Evolutionary conservation across 2,329 filamentous ascomycete genomes (phyloP).

Genomic region (Tolypocladium album): DNA sequence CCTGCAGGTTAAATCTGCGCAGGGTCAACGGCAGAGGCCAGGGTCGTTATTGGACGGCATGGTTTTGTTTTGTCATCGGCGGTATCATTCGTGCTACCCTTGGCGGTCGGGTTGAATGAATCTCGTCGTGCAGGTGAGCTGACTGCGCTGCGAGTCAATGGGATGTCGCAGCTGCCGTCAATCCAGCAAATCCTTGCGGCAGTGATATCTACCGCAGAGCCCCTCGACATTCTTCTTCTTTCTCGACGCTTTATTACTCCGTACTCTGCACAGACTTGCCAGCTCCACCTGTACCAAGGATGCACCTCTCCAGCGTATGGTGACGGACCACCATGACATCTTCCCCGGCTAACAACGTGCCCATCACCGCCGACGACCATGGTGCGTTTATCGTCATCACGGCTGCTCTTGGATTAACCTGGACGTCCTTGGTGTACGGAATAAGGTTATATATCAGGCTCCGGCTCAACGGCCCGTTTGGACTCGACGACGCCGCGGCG

Average conservation of each 20-base stretch:
- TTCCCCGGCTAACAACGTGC: neutral
- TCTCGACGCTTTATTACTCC: neutral
- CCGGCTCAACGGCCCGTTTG: constrained; percentile 6
- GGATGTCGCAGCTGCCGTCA: neutral
- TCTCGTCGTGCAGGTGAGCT: neutral
- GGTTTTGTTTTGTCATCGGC: neutral
- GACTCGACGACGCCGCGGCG: constrained; percentile 6
- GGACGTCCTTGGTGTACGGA: constrained; percentile 6
- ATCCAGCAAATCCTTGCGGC: neutral
- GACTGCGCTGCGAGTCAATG: neutral
- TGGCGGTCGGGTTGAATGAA: neutral
- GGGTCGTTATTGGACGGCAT: neutral
- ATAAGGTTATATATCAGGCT: constrained; percentile 8
- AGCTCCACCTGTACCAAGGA: neutral
- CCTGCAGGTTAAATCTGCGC: neutral
- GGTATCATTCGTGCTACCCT: neutral
- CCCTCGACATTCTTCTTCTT: neutral
- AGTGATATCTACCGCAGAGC: neutral
- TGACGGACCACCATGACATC: neutral
- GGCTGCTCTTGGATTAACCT: constrained; percentile 6
- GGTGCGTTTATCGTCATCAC: constrained; percentile 7
- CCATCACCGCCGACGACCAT: constrained; percentile 5
- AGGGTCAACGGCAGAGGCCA: neutral
- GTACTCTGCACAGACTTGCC: neutral
- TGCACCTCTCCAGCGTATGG: neutral